phyloP scores from a whole-genome alignment of 805 yeast species.

The Dipodascopsis tothii region DNA sequence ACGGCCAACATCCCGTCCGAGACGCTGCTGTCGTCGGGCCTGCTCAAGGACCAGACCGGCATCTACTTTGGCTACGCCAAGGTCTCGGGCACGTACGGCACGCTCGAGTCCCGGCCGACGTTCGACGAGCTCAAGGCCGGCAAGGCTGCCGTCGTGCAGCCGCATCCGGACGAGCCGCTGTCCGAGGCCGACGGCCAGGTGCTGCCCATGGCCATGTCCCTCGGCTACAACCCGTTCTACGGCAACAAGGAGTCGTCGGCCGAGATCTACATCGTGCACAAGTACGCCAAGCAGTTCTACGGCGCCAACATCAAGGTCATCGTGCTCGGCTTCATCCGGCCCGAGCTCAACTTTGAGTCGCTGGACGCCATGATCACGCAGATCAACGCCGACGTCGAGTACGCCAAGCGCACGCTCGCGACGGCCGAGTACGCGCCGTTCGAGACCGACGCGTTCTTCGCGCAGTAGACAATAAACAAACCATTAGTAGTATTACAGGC shows the following conservation, averaged over 20 bases:
- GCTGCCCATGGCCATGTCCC: constrained; percentile 86
- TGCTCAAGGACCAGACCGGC: constrained; percentile 51
- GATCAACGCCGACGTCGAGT: constrained; percentile 68
- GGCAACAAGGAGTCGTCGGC: constrained; percentile 73
- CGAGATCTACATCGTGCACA: constrained; percentile 73
- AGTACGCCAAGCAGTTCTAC: constrained; percentile 60
- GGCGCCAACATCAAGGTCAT: constrained; percentile 68
- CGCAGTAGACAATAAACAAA: background rate
- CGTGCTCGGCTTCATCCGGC: constrained; percentile 82
- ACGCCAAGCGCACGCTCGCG: constrained; percentile 48
- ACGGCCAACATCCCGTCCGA: constrained; percentile 38
- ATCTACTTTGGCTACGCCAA: constrained; percentile 80
- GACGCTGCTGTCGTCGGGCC: constrained; percentile 46
- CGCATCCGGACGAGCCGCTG: constrained; percentile 13
- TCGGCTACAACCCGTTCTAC: constrained; percentile 94
- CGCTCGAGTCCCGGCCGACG: constrained; percentile 4
- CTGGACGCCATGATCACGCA: constrained; percentile 75
- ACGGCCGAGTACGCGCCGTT: constrained; percentile 37
- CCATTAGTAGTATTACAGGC: background rate
- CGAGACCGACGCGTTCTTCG: constrained; percentile 26
- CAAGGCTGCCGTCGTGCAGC: constrained; percentile 20
- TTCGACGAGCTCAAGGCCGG: constrained; percentile 19
- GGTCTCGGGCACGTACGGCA: constrained; percentile 27
- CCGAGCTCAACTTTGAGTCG: constrained; percentile 79
- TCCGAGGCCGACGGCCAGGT: constrained; percentile 30